These are phyloP conservation scores for Austroboletus novae-zelandiae DNA, from an alignment of 1,284 basidiomycete genomes.

Conservation along the genomic window DNA sequence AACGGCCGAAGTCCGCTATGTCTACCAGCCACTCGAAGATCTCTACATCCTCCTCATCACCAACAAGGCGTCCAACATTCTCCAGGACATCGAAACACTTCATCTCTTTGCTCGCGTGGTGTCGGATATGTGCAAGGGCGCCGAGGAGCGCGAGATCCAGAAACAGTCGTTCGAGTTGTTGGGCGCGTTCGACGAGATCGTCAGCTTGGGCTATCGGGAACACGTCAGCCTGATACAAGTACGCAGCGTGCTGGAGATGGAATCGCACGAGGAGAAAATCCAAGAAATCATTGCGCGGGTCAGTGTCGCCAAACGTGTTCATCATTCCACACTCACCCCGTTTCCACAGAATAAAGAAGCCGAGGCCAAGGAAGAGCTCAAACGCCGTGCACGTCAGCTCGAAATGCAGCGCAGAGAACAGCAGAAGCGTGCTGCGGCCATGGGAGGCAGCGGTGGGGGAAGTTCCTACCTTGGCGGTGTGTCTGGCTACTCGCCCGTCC, in stretches of 20 bases:
- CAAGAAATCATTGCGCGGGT: slow-evolving; percentile 98
- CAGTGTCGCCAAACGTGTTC: slow-evolving; percentile 29
- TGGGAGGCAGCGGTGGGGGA: slow-evolving; percentile 42
- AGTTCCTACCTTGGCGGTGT: slow-evolving; percentile 61
- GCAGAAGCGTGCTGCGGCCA: slow-evolving; percentile 66
- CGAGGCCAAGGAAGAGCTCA: slow-evolving; percentile 99
- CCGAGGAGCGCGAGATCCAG: slow-evolving; percentile 88
- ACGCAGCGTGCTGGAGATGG: slow-evolving; percentile 93
- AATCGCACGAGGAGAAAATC: slow-evolving; percentile 99
- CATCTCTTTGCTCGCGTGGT: slow-evolving; percentile 94
- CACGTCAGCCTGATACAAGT: slow-evolving; percentile 92
- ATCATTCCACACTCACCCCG: not conserved
- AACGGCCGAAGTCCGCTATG: slow-evolving; percentile 91
- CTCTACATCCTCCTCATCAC: slow-evolving; percentile 98
- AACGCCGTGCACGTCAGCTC: slow-evolving; percentile 95
- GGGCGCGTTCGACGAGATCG: slow-evolving; percentile 96
- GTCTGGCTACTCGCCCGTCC: slow-evolving; percentile 67
- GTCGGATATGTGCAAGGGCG: slow-evolving; percentile 86
- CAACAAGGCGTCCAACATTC: slow-evolving; percentile 96
- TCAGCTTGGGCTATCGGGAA: slow-evolving; percentile 93
- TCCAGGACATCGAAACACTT: slow-evolving; percentile 97
- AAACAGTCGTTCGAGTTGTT: slow-evolving; percentile 94
- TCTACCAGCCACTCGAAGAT: slow-evolving; percentile 98
- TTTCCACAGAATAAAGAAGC: slow-evolving; percentile 91
- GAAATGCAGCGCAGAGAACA: slow-evolving; percentile 97